These are phyloP conservation scores for Pilatotrama ljubarskyi DNA, from an alignment of 768 basidiomycete species.

Conservation along the genomic window DNA sequence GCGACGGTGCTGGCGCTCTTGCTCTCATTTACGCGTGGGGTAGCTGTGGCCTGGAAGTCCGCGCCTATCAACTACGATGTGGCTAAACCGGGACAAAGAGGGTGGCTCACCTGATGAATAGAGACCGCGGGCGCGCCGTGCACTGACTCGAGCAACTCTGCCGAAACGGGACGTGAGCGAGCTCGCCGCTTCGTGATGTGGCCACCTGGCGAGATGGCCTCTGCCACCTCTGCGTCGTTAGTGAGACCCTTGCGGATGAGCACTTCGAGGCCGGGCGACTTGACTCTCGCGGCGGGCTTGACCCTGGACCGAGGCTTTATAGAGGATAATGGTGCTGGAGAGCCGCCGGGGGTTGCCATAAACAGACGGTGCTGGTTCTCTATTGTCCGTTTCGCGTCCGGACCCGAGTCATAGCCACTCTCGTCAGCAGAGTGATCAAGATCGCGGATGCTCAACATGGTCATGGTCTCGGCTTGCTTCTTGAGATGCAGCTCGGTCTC, in stretches of 20 bases:
- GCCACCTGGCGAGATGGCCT: constrained; percentile 66
- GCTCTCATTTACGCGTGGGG: constrained; percentile 31
- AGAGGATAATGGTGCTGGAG: constrained; percentile 17
- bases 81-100: constrained; percentile 13
- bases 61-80: constrained; percentile 16
- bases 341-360: constrained; percentile 13
- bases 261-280: constrained; percentile 24
- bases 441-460: constrained; percentile 59
- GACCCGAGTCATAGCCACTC: constrained; percentile 53
- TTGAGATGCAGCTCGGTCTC: constrained; percentile 51
- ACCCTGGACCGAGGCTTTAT: constrained; percentile 13
- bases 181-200: constrained; percentile 77
- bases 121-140: constrained; percentile 35
- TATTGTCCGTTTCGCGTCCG: constrained; percentile 28
- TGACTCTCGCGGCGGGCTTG: constrained; percentile 10
- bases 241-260: constrained; percentile 15
- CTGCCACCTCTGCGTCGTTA: constrained; percentile 31
- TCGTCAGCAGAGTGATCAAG: constrained; percentile 48
- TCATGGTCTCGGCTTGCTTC: constrained; percentile 66
- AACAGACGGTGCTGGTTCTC: constrained; percentile 15
- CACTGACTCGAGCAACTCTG: constrained; percentile 58
- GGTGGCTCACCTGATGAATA: constrained; percentile 23
- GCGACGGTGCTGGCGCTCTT: constrained; percentile 26
- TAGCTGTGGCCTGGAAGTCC: constrained; percentile 3
- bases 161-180: constrained; percentile 68